Percentiles rank a stretch among this genome's conserved stretches.
phyloP scores from a whole-genome alignment of 2,329 filamentous ascomycete genomes.

The Botrytis squamosa region DNA sequence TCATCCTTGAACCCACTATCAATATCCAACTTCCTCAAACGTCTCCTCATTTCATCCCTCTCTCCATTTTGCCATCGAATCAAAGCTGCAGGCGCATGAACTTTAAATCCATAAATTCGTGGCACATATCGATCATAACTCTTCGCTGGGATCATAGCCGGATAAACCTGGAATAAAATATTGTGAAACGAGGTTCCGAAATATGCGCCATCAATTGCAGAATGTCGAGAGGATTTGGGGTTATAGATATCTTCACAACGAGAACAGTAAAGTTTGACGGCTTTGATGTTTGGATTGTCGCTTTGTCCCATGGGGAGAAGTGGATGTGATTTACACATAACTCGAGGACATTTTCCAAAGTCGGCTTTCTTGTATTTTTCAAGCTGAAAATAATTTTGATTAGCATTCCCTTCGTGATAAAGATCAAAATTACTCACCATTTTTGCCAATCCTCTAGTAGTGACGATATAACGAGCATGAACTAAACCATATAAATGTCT shows the following conservation, averaged over 20 bases:
- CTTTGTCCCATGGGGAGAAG: conserved; percentile 93
- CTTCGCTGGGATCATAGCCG: conserved; percentile 83
- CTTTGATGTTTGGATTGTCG: conserved; percentile 81
- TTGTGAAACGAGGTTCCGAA: conserved; percentile 98
- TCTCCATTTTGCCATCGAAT: conserved; percentile 86
- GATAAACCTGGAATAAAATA: conserved; percentile 98
- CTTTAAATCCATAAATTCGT: conserved; percentile 90
- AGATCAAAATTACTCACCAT: conserved; percentile 66
- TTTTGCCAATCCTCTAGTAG: conserved; percentile 87
- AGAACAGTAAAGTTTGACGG: conserved; percentile 95
- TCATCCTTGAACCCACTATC: conserved; percentile 79
- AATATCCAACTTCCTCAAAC: conserved; percentile 68
- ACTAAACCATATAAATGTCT: conserved; percentile 94
- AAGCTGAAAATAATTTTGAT: conserved; percentile 56
- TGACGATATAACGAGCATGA: conserved; percentile 95
- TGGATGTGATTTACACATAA: conserved; percentile 90
- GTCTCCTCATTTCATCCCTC: conserved; percentile 76
- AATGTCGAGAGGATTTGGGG: conserved; percentile 94
- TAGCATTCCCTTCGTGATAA: conserved; percentile 21
- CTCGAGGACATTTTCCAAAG: conserved; percentile 96
- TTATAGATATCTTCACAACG: conserved; percentile 99
- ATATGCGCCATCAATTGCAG: conserved; percentile 94
- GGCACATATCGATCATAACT: conserved; percentile 83
- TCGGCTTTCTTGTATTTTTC: conserved; percentile 99
- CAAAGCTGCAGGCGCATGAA: conserved; percentile 84